phyloP scores from a whole-genome alignment of 139 green algal genomes.

The Micractinium conductrix region DNA sequence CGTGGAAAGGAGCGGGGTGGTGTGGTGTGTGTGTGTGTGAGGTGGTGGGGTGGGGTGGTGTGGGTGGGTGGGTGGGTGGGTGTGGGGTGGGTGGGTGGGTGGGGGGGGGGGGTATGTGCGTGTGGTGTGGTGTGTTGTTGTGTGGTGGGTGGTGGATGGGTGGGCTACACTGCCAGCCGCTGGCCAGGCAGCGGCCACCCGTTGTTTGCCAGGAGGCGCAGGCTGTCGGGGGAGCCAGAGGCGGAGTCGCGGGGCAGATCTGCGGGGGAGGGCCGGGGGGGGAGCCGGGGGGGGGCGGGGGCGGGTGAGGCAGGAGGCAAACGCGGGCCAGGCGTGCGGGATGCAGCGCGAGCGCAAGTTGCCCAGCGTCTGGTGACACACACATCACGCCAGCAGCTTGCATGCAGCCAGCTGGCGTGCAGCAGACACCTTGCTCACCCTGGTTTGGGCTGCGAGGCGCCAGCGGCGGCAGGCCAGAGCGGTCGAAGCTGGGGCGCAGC shows the following conservation, averaged over 20 bases:
- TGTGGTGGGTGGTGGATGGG: background rate
- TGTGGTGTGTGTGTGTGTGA: no score
- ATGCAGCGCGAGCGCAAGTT: background rate
- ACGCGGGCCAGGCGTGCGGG: background rate
- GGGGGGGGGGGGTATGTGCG: no score
- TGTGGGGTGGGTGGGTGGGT: no score
- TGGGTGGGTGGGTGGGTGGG: no score
- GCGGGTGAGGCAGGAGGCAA: background rate
- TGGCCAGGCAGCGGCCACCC: constrained; percentile 6
- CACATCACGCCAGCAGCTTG: background rate
- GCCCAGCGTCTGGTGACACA: no score
- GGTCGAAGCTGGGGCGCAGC: constrained; percentile 24
- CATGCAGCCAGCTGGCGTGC: background rate
- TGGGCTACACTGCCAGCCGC: background rate
- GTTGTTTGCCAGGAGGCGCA: background rate
- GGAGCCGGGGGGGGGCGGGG: no score
- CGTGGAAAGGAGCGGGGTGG: no score
- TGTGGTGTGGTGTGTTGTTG: no score
- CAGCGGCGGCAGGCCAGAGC: constrained; percentile 5
- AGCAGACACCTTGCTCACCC: background rate
- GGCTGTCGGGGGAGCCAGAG: background rate
- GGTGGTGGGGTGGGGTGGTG: no score
- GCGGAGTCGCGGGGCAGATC: background rate
- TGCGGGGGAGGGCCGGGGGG: no score
- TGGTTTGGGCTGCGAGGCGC: constrained; percentile 13